A percentile compares a stretch with the other conserved stretches of the same genome.
These are phyloP conservation scores for Apiotrichum siamense DNA, from an alignment of 1,284 basidiomycete species.

Conservation along the genomic window DNA sequence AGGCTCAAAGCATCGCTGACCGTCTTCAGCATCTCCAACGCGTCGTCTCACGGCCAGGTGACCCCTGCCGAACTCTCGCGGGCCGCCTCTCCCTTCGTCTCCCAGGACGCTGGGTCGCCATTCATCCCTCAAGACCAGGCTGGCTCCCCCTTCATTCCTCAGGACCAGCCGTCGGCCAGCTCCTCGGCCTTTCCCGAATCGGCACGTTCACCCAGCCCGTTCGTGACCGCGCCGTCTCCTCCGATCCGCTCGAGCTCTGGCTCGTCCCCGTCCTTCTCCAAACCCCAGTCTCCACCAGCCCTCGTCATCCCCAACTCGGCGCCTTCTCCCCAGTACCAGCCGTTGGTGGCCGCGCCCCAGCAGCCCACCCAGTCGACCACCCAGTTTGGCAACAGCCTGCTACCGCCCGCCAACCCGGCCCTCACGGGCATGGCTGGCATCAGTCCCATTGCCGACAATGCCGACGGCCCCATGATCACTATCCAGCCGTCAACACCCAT, in stretches of 20 bases:
- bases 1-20: slow-evolving; percentile 1
- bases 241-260: slow-evolving; percentile 13
- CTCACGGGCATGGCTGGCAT: slow-evolving; percentile 45
- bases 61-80: slow-evolving; percentile 11
- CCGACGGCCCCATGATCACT: slow-evolving; percentile 47
- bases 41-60: slow-evolving; percentile 19
- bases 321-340: slow-evolving; percentile 23
- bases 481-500: slow-evolving; percentile 49
- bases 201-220: slow-evolving; percentile 26
- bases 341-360: neutral
- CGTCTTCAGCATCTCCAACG: slow-evolving; percentile 24
- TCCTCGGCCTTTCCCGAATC: slow-evolving; percentile 15
- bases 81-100: slow-evolving; percentile 14
- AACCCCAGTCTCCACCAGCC: slow-evolving; percentile 45
- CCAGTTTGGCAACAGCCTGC: slow-evolving; percentile 22
- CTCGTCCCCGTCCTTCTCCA: slow-evolving; percentile 37
- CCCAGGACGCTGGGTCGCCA: too few species aligned
- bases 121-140: too few species aligned
- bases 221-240: slow-evolving; percentile 23
- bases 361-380: neutral
- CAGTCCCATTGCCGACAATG: slow-evolving; percentile 41
- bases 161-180: slow-evolving; percentile 5
- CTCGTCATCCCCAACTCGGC: slow-evolving; percentile 40
- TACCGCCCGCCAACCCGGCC: slow-evolving; percentile 38
- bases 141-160: slow-evolving; percentile 10